phyloP scores from a whole-genome alignment of 176 grass and related monocot species.

The Dendrocalamus sinicus region DNA sequence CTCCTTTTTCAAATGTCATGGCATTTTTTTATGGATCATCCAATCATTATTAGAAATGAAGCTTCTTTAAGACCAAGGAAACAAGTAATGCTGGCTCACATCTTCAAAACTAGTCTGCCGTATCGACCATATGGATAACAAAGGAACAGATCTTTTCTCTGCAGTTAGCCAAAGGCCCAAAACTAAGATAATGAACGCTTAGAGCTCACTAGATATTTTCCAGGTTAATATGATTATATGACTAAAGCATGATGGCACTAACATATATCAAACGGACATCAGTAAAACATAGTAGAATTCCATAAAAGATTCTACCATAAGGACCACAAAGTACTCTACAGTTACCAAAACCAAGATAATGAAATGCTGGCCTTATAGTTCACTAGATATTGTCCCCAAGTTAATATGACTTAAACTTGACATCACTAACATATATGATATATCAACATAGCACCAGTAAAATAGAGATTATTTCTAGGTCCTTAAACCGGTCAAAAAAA shows the following conservation, averaged over 20 bases:
- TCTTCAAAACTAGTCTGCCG: background rate
- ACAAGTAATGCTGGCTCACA: background rate
- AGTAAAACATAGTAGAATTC: background rate
- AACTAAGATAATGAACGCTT: background rate
- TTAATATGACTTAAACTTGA: background rate
- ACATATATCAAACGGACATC: background rate
- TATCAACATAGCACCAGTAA: constrained; percentile 14
- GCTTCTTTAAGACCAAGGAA: background rate
- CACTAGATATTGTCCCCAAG: background rate
- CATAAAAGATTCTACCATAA: background rate
- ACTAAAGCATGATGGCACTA: background rate
- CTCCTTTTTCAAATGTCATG: background rate
- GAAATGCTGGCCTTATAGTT: background rate
- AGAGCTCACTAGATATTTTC: background rate
- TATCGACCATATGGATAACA: background rate
- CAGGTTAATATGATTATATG: background rate
- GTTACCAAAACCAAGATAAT: constrained; percentile 1
- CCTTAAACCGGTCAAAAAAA: background rate
- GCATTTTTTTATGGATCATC: background rate
- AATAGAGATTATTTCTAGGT: background rate
- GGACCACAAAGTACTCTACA: background rate
- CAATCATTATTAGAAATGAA: background rate
- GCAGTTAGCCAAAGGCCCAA: background rate
- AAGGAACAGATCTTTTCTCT: background rate
- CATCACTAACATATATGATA: background rate